A percentile compares a stretch with the other conserved stretches of the same genome.
Evolutionary conservation across 331 rosid species (phyloP).

Genomic region (Telfairia occidentalis): DNA sequence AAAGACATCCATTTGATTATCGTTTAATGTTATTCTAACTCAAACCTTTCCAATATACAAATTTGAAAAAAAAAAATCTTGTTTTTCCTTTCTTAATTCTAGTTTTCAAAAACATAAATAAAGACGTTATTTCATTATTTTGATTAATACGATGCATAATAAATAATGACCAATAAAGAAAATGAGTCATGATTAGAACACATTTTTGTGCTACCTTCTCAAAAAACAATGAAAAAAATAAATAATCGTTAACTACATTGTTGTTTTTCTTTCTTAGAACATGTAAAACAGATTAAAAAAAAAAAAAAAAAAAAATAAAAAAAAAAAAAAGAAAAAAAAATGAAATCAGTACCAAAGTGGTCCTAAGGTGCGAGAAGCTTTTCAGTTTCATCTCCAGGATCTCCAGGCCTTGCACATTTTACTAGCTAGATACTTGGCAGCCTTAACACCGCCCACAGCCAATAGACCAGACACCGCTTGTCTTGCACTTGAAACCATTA

Average conservation of each 20-base stretch:
- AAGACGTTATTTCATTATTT: background rate
- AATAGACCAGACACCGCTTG: conserved; percentile 75
- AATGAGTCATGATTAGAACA: too few relatives aligned
- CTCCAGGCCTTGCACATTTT: conserved; percentile 79
- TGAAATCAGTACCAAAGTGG: background rate
- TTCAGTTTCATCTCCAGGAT: conserved; percentile 33
- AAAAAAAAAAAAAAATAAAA: background rate
- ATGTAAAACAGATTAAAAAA: too few relatives aligned
- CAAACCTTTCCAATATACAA: background rate
- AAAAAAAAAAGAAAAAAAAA: background rate
- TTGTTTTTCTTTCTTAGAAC: too few relatives aligned
- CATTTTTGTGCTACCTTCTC: too few relatives aligned
- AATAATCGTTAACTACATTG: too few relatives aligned
- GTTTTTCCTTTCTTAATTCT: too few relatives aligned
- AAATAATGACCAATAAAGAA: too few relatives aligned
- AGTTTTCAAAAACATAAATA: background rate
- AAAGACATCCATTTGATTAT: too few relatives aligned
- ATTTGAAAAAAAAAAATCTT: background rate
- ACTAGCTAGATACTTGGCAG: conserved; percentile 44
- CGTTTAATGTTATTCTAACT: background rate
- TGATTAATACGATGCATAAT: too few relatives aligned
- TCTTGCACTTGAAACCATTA: conserved; percentile 82
- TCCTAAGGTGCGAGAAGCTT: too few relatives aligned
- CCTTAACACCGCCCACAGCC: conserved; percentile 62
- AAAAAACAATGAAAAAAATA: too few relatives aligned